Evolutionary conservation across 192 early-diverging fungal genomes (phyloP).

Genomic region (Oehlia diaphana): DNA sequence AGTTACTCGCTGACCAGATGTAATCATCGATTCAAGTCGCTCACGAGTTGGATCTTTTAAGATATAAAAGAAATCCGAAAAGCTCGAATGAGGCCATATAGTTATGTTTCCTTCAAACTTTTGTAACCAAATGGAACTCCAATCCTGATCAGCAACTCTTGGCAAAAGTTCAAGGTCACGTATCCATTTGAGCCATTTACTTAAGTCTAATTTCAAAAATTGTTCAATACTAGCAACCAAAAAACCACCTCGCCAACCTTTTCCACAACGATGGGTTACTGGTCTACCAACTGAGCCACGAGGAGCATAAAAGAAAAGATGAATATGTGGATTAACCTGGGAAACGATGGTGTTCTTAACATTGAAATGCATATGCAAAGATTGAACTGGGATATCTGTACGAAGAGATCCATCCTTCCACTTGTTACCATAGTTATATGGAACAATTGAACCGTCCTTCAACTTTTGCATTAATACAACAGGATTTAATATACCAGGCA

Average conservation of each 20-base stretch:
- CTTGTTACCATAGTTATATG: conserved; percentile 71
- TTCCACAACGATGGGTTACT: conserved; percentile 65
- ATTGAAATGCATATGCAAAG: conserved; percentile 75
- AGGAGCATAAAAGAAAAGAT: conserved; percentile 83
- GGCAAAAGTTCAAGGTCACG: conserved; percentile 82
- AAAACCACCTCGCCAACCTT: conserved; percentile 92
- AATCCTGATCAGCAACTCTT: conserved; percentile 70
- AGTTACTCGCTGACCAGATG: conserved; percentile 59
- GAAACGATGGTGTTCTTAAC: conserved; percentile 84
- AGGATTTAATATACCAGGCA: conserved; percentile 83
- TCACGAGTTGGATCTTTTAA: conserved; percentile 63
- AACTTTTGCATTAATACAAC: conserved; percentile 82
- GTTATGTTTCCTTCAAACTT: conserved; percentile 90
- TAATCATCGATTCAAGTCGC: conserved; percentile 58
- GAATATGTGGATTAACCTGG: conserved; percentile 89
- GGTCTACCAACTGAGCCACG: conserved; percentile 77
- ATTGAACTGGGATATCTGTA: conserved; percentile 76
- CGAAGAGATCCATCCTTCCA: conserved; percentile 91
- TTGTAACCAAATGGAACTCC: conserved; percentile 84
- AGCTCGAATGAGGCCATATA: conserved; percentile 63
- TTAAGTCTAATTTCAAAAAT: conserved; percentile 79
- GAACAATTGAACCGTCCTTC: conserved; percentile 59
- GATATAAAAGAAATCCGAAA: conserved; percentile 65
- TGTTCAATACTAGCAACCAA: conserved; percentile 76
- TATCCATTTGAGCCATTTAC: conserved; percentile 81